Evolutionary conservation across 306 rosid species (phyloP).

Genomic region (Oemleria cerasiformis): DNA sequence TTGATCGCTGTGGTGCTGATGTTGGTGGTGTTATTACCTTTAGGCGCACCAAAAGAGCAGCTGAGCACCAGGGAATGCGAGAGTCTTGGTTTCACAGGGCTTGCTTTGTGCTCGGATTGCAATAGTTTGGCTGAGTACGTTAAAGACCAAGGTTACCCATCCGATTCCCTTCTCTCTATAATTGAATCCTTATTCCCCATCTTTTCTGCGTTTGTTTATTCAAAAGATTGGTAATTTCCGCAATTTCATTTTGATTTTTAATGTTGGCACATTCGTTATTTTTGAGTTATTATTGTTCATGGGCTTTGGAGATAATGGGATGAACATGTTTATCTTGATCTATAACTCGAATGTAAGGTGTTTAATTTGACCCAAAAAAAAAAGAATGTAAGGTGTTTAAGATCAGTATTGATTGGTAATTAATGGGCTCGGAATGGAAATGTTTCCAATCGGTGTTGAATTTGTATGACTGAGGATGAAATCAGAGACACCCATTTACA

Average conservation of each 20-base stretch:
- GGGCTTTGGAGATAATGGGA: not conserved
- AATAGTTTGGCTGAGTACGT: conserved; percentile 78
- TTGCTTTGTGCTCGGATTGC: conserved; percentile 90
- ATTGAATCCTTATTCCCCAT: not conserved
- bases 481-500: not conserved
- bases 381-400: not conserved
- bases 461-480: no score
- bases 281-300: not conserved
- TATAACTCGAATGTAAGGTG: not conserved
- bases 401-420: not conserved
- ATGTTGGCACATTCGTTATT: not conserved
- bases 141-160: conserved; percentile 70
- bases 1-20: conserved; percentile 28
- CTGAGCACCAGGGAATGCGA: conserved; percentile 83
- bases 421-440: no score
- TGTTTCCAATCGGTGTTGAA: no score
- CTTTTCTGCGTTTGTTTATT: not conserved
- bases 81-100: conserved; percentile 84
- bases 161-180: not conserved
- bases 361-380: no score
- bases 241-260: not conserved
- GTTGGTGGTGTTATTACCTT: conserved; percentile 11
- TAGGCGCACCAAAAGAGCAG: conserved; percentile 38
- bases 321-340: not conserved
- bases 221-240: not conserved